Evolutionary conservation across 2,329 filamentous ascomycete species (phyloP), one percentile per base, ranked within the genome.

Genomic region (Raffaelea deltoideospora): DNA sequence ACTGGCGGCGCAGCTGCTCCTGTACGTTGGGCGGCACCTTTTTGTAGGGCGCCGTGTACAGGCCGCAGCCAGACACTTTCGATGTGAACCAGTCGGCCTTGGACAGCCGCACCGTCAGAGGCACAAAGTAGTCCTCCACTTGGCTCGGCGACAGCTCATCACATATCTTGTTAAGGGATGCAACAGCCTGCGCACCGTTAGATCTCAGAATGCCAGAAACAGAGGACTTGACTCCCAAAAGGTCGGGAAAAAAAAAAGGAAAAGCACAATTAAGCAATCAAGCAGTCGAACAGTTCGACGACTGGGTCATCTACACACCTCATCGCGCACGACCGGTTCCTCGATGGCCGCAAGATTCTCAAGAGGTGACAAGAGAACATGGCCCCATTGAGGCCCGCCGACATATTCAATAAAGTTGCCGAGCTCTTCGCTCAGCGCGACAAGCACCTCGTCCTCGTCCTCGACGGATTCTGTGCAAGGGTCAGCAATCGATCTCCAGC

Each of bases 71-170:
- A 23, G 90, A 98, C 46, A 98, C 90, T 65, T 96, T 98, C 46
- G 90, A 96, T 40, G 90, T 98, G 61, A 98, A 98, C 90, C 90
- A 98, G 64, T 98, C 90, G 61, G 90, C 90, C 72, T 96, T 98
- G 47, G 90, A 92, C 43, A 98, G 82, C 55, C 90, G 85, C 53
- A 93, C 75, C 41, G 87, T 87, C 53, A 98, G 79, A 43, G 90
- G 90, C 49, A 98, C 88, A 64, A 96, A 96, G 62, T 87, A 83
- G 53, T 95, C 84, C 67, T 98, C 90, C 55, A 96, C 79, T 65
- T 98, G 90, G 59, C 85, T 73, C 50, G 85, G 67, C 35, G 86
- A 93, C 38, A 98, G 72, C 57, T 94, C 77, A 54, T 78, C 76
- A 72, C 90, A 96, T 59, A 98, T 96, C 67, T 95, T 98, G 74